These are phyloP conservation scores for Hansenula lynferdii DNA, from an alignment of 1,139 yeast genomes.

Conservation along the genomic window DNA sequence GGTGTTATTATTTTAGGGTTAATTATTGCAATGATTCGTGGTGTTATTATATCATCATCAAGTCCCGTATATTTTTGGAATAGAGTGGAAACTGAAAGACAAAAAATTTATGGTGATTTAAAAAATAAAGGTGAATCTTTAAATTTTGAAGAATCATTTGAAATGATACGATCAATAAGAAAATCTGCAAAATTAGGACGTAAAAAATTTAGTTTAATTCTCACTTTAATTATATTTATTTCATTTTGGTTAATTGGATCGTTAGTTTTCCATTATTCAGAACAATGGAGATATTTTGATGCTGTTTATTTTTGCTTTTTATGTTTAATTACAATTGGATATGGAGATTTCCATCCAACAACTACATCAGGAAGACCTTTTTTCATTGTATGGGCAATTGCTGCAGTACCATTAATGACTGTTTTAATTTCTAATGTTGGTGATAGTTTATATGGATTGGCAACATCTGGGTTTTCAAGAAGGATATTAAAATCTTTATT, in stretches of 20 bases:
- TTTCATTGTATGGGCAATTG: conserved; percentile 73
- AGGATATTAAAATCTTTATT: conserved; percentile 6
- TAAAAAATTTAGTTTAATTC: conserved; percentile 29
- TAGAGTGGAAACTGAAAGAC: conserved; percentile 39
- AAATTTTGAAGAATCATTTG: conserved; percentile 42
- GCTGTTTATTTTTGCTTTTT: conserved; percentile 69
- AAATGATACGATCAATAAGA: conserved; percentile 47
- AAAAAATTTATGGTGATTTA: conserved; percentile 18
- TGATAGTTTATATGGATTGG: conserved; percentile 43
- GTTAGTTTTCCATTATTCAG: conserved; percentile 49
- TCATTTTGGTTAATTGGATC: conserved; percentile 73
- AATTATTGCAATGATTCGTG: conserved; percentile 62
- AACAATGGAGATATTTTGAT: conserved; percentile 66
- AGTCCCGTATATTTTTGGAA: conserved; percentile 65
- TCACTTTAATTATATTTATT: conserved; percentile 44
- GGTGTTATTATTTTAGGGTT: conserved; percentile 74
- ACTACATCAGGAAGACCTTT: conserved; percentile 64
- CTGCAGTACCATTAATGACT: conserved; percentile 89
- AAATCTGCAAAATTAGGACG: conserved; percentile 31
- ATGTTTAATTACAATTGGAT: conserved; percentile 77
- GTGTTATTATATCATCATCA: conserved; percentile 54
- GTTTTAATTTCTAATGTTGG: conserved; percentile 70
- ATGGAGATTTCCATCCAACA: conserved; percentile 68
- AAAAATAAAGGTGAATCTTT: conserved; percentile 20
- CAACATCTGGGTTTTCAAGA: conserved; percentile 21